Base-by-base conservation (phyloP, 768 basidiomycete species). In the Phlegmacium glaucopus region DNA sequence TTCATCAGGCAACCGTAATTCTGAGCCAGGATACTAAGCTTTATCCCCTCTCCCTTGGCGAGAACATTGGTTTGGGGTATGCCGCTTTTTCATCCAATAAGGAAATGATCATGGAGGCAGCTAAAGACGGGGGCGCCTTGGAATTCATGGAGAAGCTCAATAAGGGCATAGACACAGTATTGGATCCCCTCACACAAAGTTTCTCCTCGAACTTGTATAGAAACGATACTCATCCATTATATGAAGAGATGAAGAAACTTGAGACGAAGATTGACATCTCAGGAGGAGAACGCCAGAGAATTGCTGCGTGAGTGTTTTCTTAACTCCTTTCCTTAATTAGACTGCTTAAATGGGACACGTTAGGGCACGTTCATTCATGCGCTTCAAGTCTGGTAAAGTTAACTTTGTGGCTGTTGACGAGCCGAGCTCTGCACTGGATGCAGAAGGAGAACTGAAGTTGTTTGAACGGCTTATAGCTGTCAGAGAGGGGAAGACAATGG, bases 381-480 rank as follows among this genome's bases (percentile, higher is more conserved):
- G 72, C 26, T 62, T 68, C 42, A 64, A 61, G 27, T 70, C 65
- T n/a, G 63, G 61, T 4, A 60, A 71, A 3, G 66, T 74, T 18
- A 71, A 68, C 25, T 72, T 83, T 9, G 62, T 82, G 13, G 70
- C 78, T 3, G 70, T 78, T 2, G 83, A 85, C 50, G 82, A 84
- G 56, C 80, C 82, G 0, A 80, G 72, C 32, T 79, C 80, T 0
- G 72, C 78, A 3, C 53, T 83, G 34, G 83, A 84, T 44, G 72
- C 83, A 8, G 61, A 75, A 37, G 75, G 70, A 0, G 83, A 85
- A 57, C 70, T 67, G 11, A 62, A 71, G 1, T 63, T 83, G 9
- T 71, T 81, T 44, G 53, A 68, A 12, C 61, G 63, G 9, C 58
- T 82, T 28, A 61, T 66, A 4, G 53, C 57, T 1, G 52, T 58